Evolutionary conservation across 1,139 yeast genomes (phyloP).

Genomic region (Pichia sp.): DNA sequence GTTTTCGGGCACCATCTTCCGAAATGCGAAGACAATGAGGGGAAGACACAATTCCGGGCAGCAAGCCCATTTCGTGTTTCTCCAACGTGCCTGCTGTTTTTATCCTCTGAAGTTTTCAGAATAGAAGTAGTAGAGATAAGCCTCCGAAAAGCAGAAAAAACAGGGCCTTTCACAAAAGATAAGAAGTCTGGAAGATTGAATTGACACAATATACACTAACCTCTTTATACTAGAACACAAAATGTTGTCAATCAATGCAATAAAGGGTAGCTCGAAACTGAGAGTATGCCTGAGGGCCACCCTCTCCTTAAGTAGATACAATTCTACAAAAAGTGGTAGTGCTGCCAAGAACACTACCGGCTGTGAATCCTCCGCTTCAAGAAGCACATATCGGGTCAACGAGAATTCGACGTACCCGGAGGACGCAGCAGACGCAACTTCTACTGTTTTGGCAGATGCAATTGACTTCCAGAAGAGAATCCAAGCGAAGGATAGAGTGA

Average conservation of each 20-base stretch:
- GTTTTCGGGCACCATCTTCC: not conserved
- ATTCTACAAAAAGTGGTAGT: slow-evolving; percentile 3
- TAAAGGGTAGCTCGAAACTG: not conserved
- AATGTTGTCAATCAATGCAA: not conserved
- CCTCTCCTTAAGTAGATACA: not conserved
- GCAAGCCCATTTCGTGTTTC: too few relatives aligned
- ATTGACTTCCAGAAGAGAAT: slow-evolving; percentile 37
- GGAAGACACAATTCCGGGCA: not conserved
- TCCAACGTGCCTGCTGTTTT: too few relatives aligned
- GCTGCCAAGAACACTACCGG: too few relatives aligned
- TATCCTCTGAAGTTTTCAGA: too few relatives aligned
- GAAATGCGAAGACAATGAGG: not conserved
- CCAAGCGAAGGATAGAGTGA: slow-evolving; percentile 48
- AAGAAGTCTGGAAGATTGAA: too few relatives aligned
- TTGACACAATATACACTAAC: not conserved
- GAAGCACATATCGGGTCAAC: not conserved
- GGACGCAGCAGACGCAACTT: slow-evolving; percentile 54
- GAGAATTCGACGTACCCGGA: not conserved
- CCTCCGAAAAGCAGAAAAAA: too few relatives aligned
- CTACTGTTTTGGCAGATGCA: slow-evolving; percentile 57
- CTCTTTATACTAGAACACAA: not conserved
- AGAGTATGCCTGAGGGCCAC: not conserved
- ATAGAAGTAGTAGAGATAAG: too few relatives aligned
- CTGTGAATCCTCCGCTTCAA: not conserved
- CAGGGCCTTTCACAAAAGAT: too few relatives aligned